Conservation (phyloP, 2,329 filamentous ascomycete species). For the Aspergillaceae sp. region DNA sequence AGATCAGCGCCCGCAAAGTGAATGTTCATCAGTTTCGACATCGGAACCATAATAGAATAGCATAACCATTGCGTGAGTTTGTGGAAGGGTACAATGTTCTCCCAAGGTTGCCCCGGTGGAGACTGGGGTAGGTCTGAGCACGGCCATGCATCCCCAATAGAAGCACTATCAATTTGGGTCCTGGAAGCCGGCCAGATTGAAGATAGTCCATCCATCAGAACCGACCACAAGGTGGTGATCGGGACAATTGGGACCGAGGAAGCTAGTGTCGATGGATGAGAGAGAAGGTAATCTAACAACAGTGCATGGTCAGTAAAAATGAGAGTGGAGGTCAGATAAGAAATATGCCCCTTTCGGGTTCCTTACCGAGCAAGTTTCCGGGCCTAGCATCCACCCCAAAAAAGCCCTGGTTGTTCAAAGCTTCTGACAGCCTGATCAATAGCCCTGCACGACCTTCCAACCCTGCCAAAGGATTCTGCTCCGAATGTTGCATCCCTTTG, state of each 20-base stretch:
- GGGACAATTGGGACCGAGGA: conserved; percentile 81
- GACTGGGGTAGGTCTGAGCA: conserved; percentile 69
- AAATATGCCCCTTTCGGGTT: not conserved
- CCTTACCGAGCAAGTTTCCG: conserved; percentile 83
- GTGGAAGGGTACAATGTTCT: conserved; percentile 82
- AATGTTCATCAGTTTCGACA: conserved; percentile 70
- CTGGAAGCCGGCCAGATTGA: conserved; percentile 84
- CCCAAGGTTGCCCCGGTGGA: conserved; percentile 61
- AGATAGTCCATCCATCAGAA: conserved; percentile 77
- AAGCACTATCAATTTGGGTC: conserved; percentile 75
- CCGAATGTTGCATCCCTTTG: conserved; percentile 73
- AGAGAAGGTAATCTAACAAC: conserved; percentile 72
- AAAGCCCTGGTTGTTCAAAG: conserved; percentile 69
- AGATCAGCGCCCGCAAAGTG: conserved; percentile 74
- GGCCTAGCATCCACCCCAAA: conserved; percentile 79
- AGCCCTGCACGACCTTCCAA: conserved; percentile 76
- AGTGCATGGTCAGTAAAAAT: conserved; percentile 1
- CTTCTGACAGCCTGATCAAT: conserved; percentile 64
- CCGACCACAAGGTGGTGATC: conserved; percentile 79
- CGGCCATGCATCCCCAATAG: conserved; percentile 90
- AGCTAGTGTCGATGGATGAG: conserved; percentile 80
- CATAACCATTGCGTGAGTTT: conserved; percentile 92
- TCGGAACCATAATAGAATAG: conserved; percentile 87
- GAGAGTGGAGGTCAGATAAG: not conserved
- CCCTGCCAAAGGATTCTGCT: conserved; percentile 72